Evolutionary conservation across 2,329 filamentous ascomycete genomes (phyloP), one percentile per base, ranked within the genome.

Genomic region (Fusarium sp.): DNA sequence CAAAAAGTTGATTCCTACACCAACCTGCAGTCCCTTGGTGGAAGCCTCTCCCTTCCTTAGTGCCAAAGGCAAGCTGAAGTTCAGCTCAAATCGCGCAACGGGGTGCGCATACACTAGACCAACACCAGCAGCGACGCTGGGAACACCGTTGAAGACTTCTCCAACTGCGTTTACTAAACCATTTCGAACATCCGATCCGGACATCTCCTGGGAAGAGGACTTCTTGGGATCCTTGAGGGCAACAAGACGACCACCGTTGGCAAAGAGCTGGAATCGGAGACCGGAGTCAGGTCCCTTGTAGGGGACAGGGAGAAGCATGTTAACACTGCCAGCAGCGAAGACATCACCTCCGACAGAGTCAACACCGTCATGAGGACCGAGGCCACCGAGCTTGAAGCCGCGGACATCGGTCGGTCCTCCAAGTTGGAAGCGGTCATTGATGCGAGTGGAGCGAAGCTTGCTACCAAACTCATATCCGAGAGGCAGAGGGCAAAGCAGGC

Each of bases 1-100:
- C 86, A 98, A 82, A 79, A 99, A 98, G 82, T 93, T 97, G 77
- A 99, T 94, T 52, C 96, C 96, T 43, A 99, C 93, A n/a, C 96
- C 96, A 75, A 99, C 91, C 79, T 96, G 94, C 69, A 99, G 78
- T 2, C 96, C 96, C 83, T 99, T 99, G 58, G 95, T 89, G 18
- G 90, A 91, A 74, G 96, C 91, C 82, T 99, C 96, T 38, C 94
- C 94, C 69, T 87, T 91, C 62, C 96, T 87, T 76, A 94, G 80
- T 20, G 95, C 91, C 63, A 99, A 80, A 2, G 96, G 96, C 72
- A 99, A 80, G 74, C 92, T 94, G 79, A 99, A 97, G 81, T 99
- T 99, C 73, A 99, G 84, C 83, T 99, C 96, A 70, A 99, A 98
- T 59, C 96, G 85, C 13, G 96, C 96, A 22, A 95, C 91, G 0